Conservation (phyloP, 148 eudicot species). For the Persicaria tinctoria region DNA sequence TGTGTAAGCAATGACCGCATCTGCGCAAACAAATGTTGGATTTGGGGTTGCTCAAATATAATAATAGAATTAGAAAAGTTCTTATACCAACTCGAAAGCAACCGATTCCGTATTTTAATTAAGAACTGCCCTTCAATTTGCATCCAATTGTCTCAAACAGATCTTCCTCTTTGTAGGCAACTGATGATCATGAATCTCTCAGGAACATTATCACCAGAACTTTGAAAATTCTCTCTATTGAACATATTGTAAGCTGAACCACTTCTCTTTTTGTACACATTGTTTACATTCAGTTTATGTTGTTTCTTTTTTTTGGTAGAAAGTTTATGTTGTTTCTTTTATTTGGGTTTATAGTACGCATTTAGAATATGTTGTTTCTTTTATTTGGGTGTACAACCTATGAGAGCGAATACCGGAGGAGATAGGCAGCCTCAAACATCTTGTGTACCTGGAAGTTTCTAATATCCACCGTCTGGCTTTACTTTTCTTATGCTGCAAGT, state of each 20-base stretch:
- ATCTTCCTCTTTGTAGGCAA: conserved; percentile 29
- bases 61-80: no score
- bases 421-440: conserved; percentile 62
- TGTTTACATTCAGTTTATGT: not conserved
- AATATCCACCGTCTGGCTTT: conserved; percentile 25
- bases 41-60: no score
- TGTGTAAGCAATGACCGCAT: no score
- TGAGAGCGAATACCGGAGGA: conserved; percentile 73
- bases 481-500: not conserved
- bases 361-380: not conserved
- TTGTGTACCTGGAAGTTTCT: conserved; percentile 74
- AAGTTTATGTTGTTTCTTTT: not conserved
- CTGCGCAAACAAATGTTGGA: no score
- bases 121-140: no score
- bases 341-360: not conserved
- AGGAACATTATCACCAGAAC: conserved; percentile 66
- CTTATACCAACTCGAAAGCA: no score
- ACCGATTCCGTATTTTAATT: no score
- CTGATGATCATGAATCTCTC: conserved; percentile 63
- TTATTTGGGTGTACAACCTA: conserved; percentile 72
- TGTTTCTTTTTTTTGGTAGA: not conserved
- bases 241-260: conserved; percentile 15
- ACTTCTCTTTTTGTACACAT: not conserved
- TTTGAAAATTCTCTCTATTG: conserved; percentile 52
- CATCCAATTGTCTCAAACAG: no score